Conservation (phyloP, 1,139 yeast species). For the Suhomyces coccinellae region DNA sequence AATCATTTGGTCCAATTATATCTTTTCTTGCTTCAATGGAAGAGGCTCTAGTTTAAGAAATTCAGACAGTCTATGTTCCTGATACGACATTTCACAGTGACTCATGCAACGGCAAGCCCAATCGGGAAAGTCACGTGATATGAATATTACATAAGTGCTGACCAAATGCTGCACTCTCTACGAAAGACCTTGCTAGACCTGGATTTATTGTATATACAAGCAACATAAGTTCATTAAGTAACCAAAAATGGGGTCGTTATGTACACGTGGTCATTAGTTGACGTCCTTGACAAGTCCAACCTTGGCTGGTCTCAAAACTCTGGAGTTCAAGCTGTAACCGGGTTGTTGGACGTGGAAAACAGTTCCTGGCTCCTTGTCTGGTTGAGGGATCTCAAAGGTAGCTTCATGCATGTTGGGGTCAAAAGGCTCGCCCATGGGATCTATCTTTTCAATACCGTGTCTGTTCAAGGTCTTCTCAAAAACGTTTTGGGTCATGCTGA, state of each 20-base stretch:
- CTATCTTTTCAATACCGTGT: constrained; percentile 80
- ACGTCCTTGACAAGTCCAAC: constrained; percentile 83
- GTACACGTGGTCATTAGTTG: constrained; percentile 11
- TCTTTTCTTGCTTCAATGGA: no score
- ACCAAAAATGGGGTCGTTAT: constrained; percentile 8
- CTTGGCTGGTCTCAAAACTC: constrained; percentile 94
- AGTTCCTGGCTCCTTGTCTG: constrained; percentile 90
- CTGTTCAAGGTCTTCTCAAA: constrained; percentile 80
- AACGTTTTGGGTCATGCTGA: constrained; percentile 83
- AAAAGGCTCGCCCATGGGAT: constrained; percentile 82
- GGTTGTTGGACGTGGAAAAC: constrained; percentile 91
- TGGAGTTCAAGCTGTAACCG: constrained; percentile 81
- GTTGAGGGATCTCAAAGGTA: constrained; percentile 82
- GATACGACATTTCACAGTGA: constrained; percentile 6
- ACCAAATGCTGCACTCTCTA: neutral
- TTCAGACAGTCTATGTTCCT: no score
- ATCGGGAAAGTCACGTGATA: neutral
- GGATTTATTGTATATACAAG: constrained; percentile 11
- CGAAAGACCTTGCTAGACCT: neutral
- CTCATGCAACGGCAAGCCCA: constrained; percentile 8
- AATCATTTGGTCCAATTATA: no score
- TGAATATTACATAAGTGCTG: neutral
- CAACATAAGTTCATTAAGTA: constrained; percentile 5
- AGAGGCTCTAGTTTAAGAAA: no score
- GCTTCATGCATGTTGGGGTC: constrained; percentile 96